These are phyloP conservation scores for Entelexis paramagnoliae DNA, from an alignment of 1,139 yeast genomes.

Conservation along the genomic window DNA sequence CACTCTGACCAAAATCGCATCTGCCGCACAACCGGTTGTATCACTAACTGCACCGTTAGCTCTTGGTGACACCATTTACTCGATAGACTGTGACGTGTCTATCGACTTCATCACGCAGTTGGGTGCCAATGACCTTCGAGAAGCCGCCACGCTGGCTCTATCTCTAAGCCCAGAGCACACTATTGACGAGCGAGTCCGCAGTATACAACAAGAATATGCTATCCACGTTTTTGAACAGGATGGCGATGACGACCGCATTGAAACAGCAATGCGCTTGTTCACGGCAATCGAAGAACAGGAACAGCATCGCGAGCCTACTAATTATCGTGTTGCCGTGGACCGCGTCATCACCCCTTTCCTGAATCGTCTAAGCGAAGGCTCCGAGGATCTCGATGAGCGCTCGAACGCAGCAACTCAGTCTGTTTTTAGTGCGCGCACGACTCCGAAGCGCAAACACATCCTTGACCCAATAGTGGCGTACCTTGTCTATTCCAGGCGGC, in stretches of 20 bases:
- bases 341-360: slow-evolving; percentile 8
- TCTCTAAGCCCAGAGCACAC: slow-evolving; percentile 26
- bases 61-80: not conserved
- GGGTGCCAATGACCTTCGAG: slow-evolving; percentile 26
- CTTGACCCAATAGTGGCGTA: slow-evolving; percentile 42
- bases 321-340: slow-evolving; percentile 1
- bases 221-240: slow-evolving; percentile 31
- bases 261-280: slow-evolving; percentile 38
- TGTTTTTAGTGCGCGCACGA: slow-evolving; percentile 5
- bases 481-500: slow-evolving; percentile 43
- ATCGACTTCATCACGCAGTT: slow-evolving; percentile 25
- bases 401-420: not conserved
- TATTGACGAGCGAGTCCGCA: slow-evolving; percentile 34
- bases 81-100: not conserved
- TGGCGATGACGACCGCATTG: slow-evolving; percentile 24
- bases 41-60: not conserved
- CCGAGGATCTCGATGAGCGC: not conserved
- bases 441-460: slow-evolving; percentile 6
- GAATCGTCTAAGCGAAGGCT: not conserved
- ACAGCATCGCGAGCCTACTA: not conserved
- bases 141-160: slow-evolving; percentile 39
- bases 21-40: not conserved
- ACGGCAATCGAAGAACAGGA: slow-evolving; percentile 42
- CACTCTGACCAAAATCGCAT: slow-evolving; percentile 25
- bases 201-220: slow-evolving; percentile 40